phyloP scores from a whole-genome alignment of 225 moss, liverwort and hornwort genomes.

The Anthoceros angustus region DNA sequence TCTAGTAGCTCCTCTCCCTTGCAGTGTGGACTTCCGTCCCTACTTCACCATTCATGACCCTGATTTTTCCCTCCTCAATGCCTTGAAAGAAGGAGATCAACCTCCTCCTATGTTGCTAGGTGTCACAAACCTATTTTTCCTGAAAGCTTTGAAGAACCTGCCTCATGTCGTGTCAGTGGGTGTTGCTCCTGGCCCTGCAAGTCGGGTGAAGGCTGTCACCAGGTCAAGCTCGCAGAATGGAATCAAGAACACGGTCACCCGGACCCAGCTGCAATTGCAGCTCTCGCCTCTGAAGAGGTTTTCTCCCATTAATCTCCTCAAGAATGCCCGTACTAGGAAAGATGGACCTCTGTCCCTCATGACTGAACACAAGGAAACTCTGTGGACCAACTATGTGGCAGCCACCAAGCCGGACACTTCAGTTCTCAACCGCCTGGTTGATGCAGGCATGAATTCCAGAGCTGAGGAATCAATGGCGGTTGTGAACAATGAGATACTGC shows the following conservation, averaged over 20 bases:
- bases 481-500: slow-evolving; percentile 93
- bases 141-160: slow-evolving; percentile 68
- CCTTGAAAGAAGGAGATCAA: slow-evolving; percentile 79
- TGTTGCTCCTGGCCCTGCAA: slow-evolving; percentile 31
- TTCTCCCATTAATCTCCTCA: slow-evolving; percentile 87
- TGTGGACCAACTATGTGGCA: slow-evolving; percentile 75
- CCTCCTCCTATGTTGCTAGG: slow-evolving; percentile 84
- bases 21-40: slow-evolving; percentile 93
- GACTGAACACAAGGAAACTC: slow-evolving; percentile 89
- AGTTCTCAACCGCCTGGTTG: slow-evolving; percentile 83
- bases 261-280: slow-evolving; percentile 42
- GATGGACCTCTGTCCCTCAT: slow-evolving; percentile 87
- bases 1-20: slow-evolving; percentile 89
- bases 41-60: slow-evolving; percentile 99
- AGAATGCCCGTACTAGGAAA: slow-evolving; percentile 75
- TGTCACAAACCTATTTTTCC: slow-evolving; percentile 93
- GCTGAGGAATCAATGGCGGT: slow-evolving; percentile 94
- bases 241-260: slow-evolving; percentile 14
- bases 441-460: slow-evolving; percentile 70
- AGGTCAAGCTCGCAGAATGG: slow-evolving; percentile 31
- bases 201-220: slow-evolving; percentile 33
- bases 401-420: slow-evolving; percentile 93
- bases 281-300: slow-evolving; percentile 82
- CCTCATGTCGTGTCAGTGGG: slow-evolving; percentile 96
- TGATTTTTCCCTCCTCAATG: slow-evolving; percentile 65